Evolutionary conservation across 345 rosid species (phyloP).

Genomic region (Kandelia obovata): DNA sequence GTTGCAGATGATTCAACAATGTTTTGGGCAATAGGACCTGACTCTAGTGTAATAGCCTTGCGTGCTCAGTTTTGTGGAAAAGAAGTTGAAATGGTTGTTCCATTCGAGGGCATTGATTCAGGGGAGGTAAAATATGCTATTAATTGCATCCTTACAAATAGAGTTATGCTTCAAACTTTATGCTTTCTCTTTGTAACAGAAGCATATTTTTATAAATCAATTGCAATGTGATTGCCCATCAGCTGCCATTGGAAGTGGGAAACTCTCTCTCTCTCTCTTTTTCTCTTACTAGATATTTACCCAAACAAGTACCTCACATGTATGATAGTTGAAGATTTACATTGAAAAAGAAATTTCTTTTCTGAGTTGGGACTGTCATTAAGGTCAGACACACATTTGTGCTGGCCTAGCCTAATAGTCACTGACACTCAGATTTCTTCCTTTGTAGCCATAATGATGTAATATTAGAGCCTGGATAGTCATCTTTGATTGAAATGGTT

Average conservation of each 20-base stretch:
- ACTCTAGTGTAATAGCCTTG: slow-evolving; percentile 60
- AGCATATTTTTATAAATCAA: too few species aligned
- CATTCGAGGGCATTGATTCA: slow-evolving; percentile 69
- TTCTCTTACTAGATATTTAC: too few species aligned
- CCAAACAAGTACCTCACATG: too few species aligned
- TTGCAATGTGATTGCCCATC: too few species aligned
- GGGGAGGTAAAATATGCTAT: slow-evolving; percentile 59
- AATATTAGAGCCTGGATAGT: slow-evolving; percentile 3
- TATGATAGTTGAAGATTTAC: background rate
- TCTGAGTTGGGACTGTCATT: background rate
- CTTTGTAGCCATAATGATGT: background rate
- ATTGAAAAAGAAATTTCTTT: background rate
- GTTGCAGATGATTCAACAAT: slow-evolving; percentile 79
- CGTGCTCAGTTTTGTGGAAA: slow-evolving; percentile 76
- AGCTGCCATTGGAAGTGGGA: too few species aligned
- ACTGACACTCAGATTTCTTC: background rate
- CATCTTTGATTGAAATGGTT: background rate
- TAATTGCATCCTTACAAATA: too few species aligned
- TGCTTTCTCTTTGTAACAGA: too few species aligned
- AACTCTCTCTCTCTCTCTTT: too few species aligned
- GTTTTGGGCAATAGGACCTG: slow-evolving; percentile 95
- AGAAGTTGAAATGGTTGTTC: slow-evolving; percentile 85
- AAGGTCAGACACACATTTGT: background rate
- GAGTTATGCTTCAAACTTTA: too few species aligned
- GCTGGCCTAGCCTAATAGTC: background rate